These are phyloP conservation scores for Neonectria sp. DNA, from an alignment of 2,329 filamentous ascomycete genomes.

Conservation along the genomic window DNA sequence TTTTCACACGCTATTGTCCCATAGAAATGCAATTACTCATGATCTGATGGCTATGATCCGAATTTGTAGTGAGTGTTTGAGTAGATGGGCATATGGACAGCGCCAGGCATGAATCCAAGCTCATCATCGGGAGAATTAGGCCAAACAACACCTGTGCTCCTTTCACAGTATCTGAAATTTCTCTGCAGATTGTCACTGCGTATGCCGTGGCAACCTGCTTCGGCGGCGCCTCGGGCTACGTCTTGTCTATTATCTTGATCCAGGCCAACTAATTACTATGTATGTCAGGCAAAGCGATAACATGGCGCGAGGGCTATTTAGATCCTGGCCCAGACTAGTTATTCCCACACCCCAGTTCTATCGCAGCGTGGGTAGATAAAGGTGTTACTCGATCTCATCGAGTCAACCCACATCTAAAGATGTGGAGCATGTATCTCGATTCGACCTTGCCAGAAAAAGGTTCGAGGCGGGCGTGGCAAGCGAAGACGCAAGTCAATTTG, in stretches of 20 bases:
- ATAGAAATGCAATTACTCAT: neutral
- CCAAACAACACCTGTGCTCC: no score
- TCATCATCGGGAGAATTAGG: neutral
- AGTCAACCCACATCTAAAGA: slow-evolving; percentile 34
- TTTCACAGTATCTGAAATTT: no score
- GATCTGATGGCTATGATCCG: neutral
- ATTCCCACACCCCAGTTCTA: neutral
- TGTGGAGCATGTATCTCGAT: neutral
- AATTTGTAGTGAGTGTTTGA: neutral
- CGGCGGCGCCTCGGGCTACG: neutral
- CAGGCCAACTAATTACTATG: neutral
- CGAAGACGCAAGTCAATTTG: neutral
- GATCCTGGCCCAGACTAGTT: neutral
- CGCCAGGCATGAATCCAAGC: neutral
- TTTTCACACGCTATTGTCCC: neutral
- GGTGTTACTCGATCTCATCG: slow-evolving; percentile 46
- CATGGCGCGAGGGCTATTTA: neutral
- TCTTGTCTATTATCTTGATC: neutral
- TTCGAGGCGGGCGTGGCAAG: neutral
- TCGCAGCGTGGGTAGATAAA: neutral
- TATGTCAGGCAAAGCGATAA: neutral
- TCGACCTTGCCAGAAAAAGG: neutral
- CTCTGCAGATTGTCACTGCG: no score
- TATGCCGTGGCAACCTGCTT: neutral
- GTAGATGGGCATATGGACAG: neutral